These are phyloP conservation scores for Penicillium sclerotiorum DNA, from an alignment of 2,329 filamentous ascomycete species.

Conservation along the genomic window DNA sequence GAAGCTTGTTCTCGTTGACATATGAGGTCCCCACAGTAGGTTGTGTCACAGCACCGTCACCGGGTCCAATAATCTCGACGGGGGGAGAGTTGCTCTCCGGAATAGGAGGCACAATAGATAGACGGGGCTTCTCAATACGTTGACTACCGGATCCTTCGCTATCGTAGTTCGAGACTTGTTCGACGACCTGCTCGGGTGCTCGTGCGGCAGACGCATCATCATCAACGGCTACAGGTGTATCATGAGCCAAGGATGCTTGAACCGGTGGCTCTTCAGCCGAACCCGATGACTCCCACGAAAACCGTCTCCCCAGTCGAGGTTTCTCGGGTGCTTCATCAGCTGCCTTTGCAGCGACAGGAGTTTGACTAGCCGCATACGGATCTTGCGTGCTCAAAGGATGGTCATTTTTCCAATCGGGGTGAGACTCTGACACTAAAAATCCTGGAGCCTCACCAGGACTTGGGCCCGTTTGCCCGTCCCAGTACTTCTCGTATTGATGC, in stretches of 20 bases:
- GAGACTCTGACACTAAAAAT: conserved; percentile 16
- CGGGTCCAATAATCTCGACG: conserved; percentile 15
- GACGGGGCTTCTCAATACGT: conserved; percentile 30
- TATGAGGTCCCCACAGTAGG: conserved; percentile 14
- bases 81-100: conserved; percentile 18
- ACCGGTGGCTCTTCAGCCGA: conserved; percentile 19
- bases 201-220: conserved; percentile 11
- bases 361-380: conserved; percentile 15
- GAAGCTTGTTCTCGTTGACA: conserved; percentile 45
- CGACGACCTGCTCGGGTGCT: conserved; percentile 2
- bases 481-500: conserved; percentile 42
- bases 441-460: conserved; percentile 23
- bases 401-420: conserved; percentile 16
- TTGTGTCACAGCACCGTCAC: conserved; percentile 3
- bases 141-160: conserved; percentile 14
- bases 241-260: conserved; percentile 9
- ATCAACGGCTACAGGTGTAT: conserved; percentile 18
- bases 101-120: conserved; percentile 35
- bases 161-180: conserved; percentile 11
- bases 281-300: conserved; percentile 47
- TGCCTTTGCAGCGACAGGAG: conserved; percentile 8
- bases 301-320: conserved; percentile 41
- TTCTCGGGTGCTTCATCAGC: conserved; percentile 16
- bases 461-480: conserved; percentile 30
- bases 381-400: conserved; percentile 19